Percentiles rank a stretch among this genome's conserved stretches.
Conservation (phyloP, 805 yeast genomes). For the Yamadazyma akitaensis region DNA sequence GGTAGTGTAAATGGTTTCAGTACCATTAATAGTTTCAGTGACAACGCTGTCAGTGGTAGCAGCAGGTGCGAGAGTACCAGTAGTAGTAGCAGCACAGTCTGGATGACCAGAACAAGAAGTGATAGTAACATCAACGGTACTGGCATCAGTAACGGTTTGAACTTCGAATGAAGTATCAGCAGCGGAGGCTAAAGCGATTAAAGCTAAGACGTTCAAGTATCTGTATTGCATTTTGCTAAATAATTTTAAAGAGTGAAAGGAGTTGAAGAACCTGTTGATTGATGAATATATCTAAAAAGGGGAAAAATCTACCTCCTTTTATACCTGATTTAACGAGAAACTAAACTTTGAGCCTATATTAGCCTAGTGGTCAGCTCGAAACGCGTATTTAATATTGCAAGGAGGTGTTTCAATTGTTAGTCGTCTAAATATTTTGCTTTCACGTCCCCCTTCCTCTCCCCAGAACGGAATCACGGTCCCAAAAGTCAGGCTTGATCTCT, state of each 20-base stretch:
- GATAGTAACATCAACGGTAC: constrained; percentile 34
- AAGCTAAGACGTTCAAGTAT: constrained; percentile 22
- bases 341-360: not conserved
- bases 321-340: constrained; percentile 10
- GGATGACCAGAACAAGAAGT: constrained; percentile 37
- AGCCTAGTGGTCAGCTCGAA: not conserved
- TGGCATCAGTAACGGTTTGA: constrained; percentile 23
- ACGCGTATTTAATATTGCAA: not conserved
- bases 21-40: constrained; percentile 33
- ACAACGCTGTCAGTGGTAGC: constrained; percentile 28
- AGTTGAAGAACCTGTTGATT: not conserved
- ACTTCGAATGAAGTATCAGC: constrained; percentile 17
- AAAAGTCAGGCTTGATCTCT: not conserved
- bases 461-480: not conserved
- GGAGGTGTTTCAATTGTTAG: constrained; percentile 1
- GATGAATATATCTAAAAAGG: not conserved
- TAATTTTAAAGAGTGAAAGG: not conserved
- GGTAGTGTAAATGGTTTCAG: constrained; percentile 35
- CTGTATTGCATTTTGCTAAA: constrained; percentile 21
- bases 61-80: constrained; percentile 13
- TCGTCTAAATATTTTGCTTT: not conserved
- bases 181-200: constrained; percentile 23
- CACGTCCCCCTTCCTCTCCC: not conserved
- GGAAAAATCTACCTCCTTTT: constrained; percentile 14
- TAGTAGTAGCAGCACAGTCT: constrained; percentile 16